Percentiles rank a stretch among this genome's conserved stretches.
Conservation (phyloP, 176 grass and related monocot genomes). For the Eragrostis nindensis region DNA sequence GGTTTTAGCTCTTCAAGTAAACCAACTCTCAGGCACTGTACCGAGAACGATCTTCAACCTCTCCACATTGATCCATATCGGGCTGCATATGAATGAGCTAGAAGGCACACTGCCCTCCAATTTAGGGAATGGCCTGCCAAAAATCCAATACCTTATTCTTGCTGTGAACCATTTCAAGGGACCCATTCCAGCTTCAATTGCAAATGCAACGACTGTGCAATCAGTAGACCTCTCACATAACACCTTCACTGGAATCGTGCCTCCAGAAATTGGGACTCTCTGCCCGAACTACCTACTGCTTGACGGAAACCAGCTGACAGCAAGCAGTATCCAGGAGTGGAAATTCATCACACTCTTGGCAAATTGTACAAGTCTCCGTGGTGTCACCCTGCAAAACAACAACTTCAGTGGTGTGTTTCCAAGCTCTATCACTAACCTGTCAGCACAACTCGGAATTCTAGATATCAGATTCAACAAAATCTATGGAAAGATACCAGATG, state of each 20-base stretch:
- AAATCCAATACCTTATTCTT: slow-evolving; percentile 35
- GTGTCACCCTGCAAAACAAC: slow-evolving; percentile 38
- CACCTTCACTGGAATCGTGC: slow-evolving; percentile 44
- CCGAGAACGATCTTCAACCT: slow-evolving; percentile 40
- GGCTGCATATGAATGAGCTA: slow-evolving; percentile 36
- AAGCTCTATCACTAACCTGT: slow-evolving; percentile 36
- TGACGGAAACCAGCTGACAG: background rate
- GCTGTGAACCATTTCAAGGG: slow-evolving; percentile 40
- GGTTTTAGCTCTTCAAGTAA: background rate
- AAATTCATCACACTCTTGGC: slow-evolving; percentile 29
- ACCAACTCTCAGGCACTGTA: slow-evolving; percentile 34
- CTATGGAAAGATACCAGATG: slow-evolving; percentile 38
- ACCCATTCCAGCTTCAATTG: slow-evolving; percentile 34
- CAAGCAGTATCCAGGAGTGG: slow-evolving; percentile 3
- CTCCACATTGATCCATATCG: slow-evolving; percentile 27
- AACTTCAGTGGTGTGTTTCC: slow-evolving; percentile 28
- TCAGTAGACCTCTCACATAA: slow-evolving; percentile 40
- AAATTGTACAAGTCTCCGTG: slow-evolving; percentile 46
- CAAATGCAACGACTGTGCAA: slow-evolving; percentile 36
- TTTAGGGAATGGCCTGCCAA: slow-evolving; percentile 38
- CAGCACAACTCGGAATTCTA: slow-evolving; percentile 30
- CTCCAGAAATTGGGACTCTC: slow-evolving; percentile 40
- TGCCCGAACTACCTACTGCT: slow-evolving; percentile 26
- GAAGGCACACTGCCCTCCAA: slow-evolving; percentile 38
- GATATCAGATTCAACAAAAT: slow-evolving; percentile 42